Evolutionary conservation across 208 protist species (phyloP).

Genomic region (Wallacemonas sp.): DNA sequence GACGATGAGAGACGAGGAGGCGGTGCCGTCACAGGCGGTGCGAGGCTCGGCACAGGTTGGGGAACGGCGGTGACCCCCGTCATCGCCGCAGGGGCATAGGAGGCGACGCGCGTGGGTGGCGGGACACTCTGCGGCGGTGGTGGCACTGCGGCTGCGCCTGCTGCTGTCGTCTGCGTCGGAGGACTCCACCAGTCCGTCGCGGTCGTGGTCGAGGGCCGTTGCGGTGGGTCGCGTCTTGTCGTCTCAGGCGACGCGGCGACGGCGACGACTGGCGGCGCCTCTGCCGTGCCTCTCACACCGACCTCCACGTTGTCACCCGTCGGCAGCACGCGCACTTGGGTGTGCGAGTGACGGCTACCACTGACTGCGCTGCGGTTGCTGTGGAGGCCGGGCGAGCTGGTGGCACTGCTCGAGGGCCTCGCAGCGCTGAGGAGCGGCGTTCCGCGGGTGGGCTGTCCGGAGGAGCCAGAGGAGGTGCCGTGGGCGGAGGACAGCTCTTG

Average conservation of each 20-base stretch:
- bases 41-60: too few species aligned
- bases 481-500: background rate
- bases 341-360: background rate
- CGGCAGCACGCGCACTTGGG: too few species aligned
- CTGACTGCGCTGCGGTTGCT: constrained; percentile 4
- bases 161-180: background rate
- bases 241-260: too few species aligned
- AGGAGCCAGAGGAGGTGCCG: background rate
- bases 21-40: background rate
- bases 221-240: too few species aligned
- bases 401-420: background rate
- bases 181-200: background rate
- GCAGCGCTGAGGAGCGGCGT: background rate
- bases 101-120: too few species aligned
- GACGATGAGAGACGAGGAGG: background rate
- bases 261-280: too few species aligned
- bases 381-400: background rate
- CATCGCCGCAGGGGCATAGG: too few species aligned
- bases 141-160: background rate
- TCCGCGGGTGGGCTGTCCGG: background rate
- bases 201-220: background rate
- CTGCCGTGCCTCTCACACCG: too few species aligned
- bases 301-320: too few species aligned
- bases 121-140: too few species aligned
- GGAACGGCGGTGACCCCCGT: too few species aligned